A percentile compares a stretch with the other conserved stretches of the same genome.
Conservation (phyloP, 495 filamentous ascomycete genomes). For the Halenospora varia region DNA sequence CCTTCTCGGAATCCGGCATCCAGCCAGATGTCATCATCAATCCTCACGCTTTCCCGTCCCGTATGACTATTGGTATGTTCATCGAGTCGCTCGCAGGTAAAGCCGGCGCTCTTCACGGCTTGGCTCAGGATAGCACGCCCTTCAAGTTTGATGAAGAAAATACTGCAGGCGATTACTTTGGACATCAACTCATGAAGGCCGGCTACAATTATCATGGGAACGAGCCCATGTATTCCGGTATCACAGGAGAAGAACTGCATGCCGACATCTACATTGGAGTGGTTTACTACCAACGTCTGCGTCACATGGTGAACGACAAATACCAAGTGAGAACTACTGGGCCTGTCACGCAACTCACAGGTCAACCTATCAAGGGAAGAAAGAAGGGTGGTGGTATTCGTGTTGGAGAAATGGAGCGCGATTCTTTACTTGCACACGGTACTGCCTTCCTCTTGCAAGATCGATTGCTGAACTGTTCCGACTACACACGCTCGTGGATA, state of each 20-base stretch:
- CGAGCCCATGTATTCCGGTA: slow-evolving; percentile 95
- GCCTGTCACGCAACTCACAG: slow-evolving; percentile 80
- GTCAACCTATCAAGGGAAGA: slow-evolving; percentile 94
- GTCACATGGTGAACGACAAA: slow-evolving; percentile 99
- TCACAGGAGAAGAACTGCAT: slow-evolving; percentile 88
- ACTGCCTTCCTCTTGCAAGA: slow-evolving; percentile 94
- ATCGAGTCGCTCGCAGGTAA: slow-evolving; percentile 96
- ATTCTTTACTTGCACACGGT: slow-evolving; percentile 90
- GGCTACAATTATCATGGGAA: slow-evolving; percentile 98
- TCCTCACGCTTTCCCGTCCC: slow-evolving; percentile 98
- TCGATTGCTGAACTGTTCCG: slow-evolving; percentile 92
- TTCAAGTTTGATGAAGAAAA: slow-evolving; percentile 92
- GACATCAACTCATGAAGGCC: slow-evolving; percentile 86
- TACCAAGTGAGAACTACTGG: slow-evolving; percentile 97
- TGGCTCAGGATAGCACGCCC: slow-evolving; percentile 91
- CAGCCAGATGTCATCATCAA: slow-evolving; percentile 98
- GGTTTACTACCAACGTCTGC: slow-evolving; percentile 94
- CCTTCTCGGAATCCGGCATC: slow-evolving; percentile 94
- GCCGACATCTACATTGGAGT: slow-evolving; percentile 96
- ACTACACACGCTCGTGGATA: slow-evolving; percentile 82
- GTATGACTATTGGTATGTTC: slow-evolving; percentile 99
- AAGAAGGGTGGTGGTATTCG: slow-evolving; percentile 96
- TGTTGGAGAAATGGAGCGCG: slow-evolving; percentile 98
- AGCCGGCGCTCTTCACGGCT: slow-evolving; percentile 85
- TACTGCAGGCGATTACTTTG: slow-evolving; percentile 92